A percentile compares a stretch with the other conserved stretches of the same genome.
Evolutionary conservation across 805 yeast genomes (phyloP).

Genomic region (Starmerella gropengiesseri): DNA sequence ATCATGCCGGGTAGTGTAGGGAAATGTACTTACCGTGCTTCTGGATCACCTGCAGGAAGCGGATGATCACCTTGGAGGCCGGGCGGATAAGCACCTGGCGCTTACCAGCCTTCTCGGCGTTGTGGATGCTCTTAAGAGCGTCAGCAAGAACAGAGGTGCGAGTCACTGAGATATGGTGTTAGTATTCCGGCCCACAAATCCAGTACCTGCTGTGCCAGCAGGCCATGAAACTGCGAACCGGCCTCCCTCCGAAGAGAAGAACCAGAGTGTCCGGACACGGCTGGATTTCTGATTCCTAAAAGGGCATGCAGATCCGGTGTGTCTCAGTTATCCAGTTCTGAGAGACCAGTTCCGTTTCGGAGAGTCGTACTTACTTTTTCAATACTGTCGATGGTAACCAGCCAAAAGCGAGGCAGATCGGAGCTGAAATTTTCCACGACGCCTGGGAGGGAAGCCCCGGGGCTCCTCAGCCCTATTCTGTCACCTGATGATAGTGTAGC

Average conservation of each 20-base stretch:
- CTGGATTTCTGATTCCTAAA: conserved; percentile 22
- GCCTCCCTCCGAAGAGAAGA: conserved; percentile 13
- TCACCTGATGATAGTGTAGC: conserved; percentile 1
- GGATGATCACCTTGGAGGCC: conserved; percentile 95
- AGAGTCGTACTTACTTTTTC: conserved; percentile 24
- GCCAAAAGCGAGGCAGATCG: not conserved
- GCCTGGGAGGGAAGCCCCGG: not conserved
- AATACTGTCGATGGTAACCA: not conserved
- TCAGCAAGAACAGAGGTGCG: conserved; percentile 98
- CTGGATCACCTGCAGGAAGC: conserved; percentile 93
- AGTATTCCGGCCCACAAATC: conserved; percentile 19
- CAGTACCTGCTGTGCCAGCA: not conserved
- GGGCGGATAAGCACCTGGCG: conserved; percentile 98
- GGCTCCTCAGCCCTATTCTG: not conserved
- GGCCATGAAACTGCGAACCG: conserved; percentile 13
- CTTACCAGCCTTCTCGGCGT: conserved; percentile 98
- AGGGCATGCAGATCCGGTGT: conserved; percentile 23
- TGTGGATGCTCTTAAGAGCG: conserved; percentile 96
- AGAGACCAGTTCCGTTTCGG: conserved; percentile 26
- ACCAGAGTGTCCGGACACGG: conserved; percentile 27
- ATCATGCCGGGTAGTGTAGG: conserved; percentile 70
- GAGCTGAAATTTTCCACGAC: conserved; percentile 11
- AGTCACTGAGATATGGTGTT: conserved; percentile 57
- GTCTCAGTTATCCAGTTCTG: conserved; percentile 24
- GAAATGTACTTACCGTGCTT: conserved; percentile 68